Evolutionary conservation across 495 filamentous ascomycete species (phyloP), one percentile per base, ranked within the genome.

Genomic region (Massariosphaeria phaeospora): DNA sequence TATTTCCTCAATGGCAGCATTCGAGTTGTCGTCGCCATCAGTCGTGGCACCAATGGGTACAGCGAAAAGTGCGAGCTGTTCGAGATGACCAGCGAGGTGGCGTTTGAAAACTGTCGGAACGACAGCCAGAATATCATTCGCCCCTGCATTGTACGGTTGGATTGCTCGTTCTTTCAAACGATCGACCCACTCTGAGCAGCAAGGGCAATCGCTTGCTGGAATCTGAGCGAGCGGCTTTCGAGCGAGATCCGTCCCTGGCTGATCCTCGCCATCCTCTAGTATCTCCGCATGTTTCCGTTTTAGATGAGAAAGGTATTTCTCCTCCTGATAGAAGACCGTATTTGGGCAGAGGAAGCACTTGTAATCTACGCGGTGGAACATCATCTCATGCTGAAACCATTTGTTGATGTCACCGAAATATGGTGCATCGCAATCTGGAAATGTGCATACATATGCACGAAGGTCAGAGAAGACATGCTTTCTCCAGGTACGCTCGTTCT

Each of bases 341-440:
- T 12, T 11, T 10, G 43, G 8, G 26, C 69, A 71, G 0, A 71
- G 47, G 11, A 25, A 24, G 26, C 69, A 71, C 0, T 2, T 40
- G 30, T 66, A 73, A 1, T 35, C 9, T 15, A 38, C 49, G 20
- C 63, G 62, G 47, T 73, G 70, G 0, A 35, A 45, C 21, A 52
- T 34, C 41, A 70, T 48, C 38, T 73, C 68, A 47, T 72, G 70
- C 1, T 61, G 26, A 25, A 68, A 66, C 70, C 70, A 72, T 0
- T 65, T 47, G 8, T 66, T 48, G 3, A 55, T 54, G 41, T 59
- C 54, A 2, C 39, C 40, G 44, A 73, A 71, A 4, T 59, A 43
- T 38, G 55, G 42, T 8, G 42, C 13, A 17, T 63, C 50, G 25
- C 68, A 72, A 8, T 63, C 55, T 0, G 63, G 53, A 17, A 67